Evolutionary conservation across 208 protist species (phyloP), one percentile per base, ranked within the genome.

Genomic region (Wallacemonas sp.): DNA sequence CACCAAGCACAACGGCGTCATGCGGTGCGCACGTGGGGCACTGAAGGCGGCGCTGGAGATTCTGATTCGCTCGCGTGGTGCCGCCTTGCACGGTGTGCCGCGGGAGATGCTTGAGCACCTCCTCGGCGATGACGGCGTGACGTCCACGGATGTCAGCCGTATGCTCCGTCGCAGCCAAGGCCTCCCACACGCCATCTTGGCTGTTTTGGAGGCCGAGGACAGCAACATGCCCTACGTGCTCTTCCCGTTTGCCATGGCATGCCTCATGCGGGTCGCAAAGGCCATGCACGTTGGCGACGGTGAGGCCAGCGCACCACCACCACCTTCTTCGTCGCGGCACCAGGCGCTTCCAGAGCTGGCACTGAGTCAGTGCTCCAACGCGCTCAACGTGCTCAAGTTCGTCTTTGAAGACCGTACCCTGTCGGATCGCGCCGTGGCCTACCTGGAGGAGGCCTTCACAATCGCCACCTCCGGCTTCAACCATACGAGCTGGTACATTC

Each of bases 1-100:
- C 23, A 96, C 91, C 3, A 96, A 96, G 65, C 91, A 96, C 78
- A 96, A 96, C 48, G 91, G 91, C 23, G 88, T 96, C 34, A 96
- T 96, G 88, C 84, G 87, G 2, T 83, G 80, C 33, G 80, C 87
- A 23, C 88, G 87, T 14, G 65, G 76, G 33, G 78, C 87, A 2
- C 87, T 96, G 26, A 80, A 84, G 61, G 56, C 65, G 8, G 43
- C 92, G 26, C 60, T 65, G 0, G 67, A 74, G 17, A 74, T 73
- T 6, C 71, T 96, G 9, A 70, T 96, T 32, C 91, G 91, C 44
- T 90, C 74, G 24, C 80, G 81, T 16, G 56, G 74, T 21, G 38
- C 70, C 19, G 54, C 41, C 5, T 88, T 86, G 43, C 81, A 90
- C 36, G 54, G 64, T 36, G 52, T 96, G 19, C 88, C 91, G 1